Evolutionary conservation across 2,329 filamentous ascomycete species (phyloP), one percentile per base, ranked within the genome.

Genomic region (Colletotrichum tropicale): DNA sequence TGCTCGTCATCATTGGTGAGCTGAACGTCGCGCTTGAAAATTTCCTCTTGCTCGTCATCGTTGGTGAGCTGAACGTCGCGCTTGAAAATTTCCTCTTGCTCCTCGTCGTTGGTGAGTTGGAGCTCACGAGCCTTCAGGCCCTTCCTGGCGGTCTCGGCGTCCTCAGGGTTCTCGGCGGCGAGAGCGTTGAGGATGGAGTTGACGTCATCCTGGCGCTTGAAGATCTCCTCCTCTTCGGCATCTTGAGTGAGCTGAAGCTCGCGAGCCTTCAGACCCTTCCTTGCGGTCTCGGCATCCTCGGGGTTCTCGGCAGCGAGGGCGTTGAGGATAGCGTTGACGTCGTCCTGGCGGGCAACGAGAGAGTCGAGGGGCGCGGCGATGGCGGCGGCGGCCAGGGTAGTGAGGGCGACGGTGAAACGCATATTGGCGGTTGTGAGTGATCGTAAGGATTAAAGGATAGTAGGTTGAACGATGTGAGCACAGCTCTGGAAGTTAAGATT

Each of bases 391-490:
- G 58, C 69, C 43, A 75, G 34, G 15, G 73, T 67, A 16, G 73
- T 75, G 73, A 75, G 43, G 12, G 56, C 73, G 32, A 75, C 10
- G 10, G 73, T 21, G 69, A 75, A 75, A 36, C 73, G 73, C 73
- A 75, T 75, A 10, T 8, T 74, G 71, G 34, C 67, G 48, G 48
- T 60, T 36, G 21, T 43, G 4, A 24, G 28, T 36, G 15, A 3
- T 32, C 2, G 43, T 21, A 13, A 52, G n/a, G n/a, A 52, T 13
- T 52, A 21, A 48, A 52, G 43, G n/a, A 21, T 52, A 3, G n/a
- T 36, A 21, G 32, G 21, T 72, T 55, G 52, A 58, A 66, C 5
- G 8, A 6, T 64, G 18, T 3, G 69, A 75, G 73, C 64, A 67
- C 69, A 68, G 73, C 73, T 73, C 73, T 67, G 28, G 10, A 26